These are phyloP conservation scores for Ophiostoma australiae DNA, from an alignment of 2,329 filamentous ascomycete genomes.

Conservation along the genomic window DNA sequence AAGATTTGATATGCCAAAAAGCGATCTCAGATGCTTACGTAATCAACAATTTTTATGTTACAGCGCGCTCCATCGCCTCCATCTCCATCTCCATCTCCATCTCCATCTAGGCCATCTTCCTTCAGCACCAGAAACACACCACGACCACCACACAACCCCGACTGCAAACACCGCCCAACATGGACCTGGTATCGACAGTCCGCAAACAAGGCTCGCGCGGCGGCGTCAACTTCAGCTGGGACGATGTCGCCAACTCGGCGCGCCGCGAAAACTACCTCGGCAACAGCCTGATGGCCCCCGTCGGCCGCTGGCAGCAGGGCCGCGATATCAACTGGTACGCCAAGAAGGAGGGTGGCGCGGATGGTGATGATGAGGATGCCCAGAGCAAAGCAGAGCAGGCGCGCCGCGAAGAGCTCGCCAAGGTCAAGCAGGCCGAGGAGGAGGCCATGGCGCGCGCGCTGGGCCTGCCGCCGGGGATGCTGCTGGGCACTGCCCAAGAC, in stretches of 20 bases:
- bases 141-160: background rate
- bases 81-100: background rate
- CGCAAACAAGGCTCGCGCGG: constrained; percentile 88
- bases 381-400: constrained; percentile 59
- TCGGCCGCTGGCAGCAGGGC: constrained; percentile 85
- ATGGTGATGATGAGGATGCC: constrained; percentile 45
- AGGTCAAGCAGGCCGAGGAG: constrained; percentile 85
- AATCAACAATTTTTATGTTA: background rate
- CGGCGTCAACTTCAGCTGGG: constrained; percentile 94
- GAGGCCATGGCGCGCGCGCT: constrained; percentile 81
- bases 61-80: background rate
- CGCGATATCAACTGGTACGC: constrained; percentile 63
- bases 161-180: background rate
- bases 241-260: constrained; percentile 78
- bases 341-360: constrained; percentile 42
- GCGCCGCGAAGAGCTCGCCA: constrained; percentile 70
- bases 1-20: too few relatives aligned
- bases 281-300: constrained; percentile 85
- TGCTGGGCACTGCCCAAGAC: background rate
- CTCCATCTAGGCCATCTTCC: background rate
- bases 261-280: constrained; percentile 89
- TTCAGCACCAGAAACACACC: background rate
- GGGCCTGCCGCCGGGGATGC: constrained; percentile 56
- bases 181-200: constrained; percentile 92
- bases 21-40: background rate